A percentile compares a stretch with the other conserved stretches of the same genome.
phyloP scores from a whole-genome alignment of 495 filamentous ascomycete genomes.

The Penicillium macrosclerotiorum region DNA sequence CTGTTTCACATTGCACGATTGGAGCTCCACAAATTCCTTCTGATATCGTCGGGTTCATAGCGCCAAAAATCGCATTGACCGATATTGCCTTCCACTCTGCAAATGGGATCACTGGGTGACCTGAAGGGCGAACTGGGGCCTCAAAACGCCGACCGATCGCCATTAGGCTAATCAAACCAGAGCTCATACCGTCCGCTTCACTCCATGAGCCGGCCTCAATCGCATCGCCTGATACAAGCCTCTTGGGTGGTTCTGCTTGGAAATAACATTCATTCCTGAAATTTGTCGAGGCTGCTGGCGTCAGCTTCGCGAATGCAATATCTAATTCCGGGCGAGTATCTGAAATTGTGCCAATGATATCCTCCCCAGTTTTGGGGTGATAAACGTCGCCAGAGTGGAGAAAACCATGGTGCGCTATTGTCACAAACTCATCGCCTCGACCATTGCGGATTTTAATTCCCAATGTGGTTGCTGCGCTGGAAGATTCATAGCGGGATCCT shows the following conservation, averaged over 20 bases:
- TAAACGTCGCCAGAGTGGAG: slow-evolving; percentile 20
- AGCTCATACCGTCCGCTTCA: slow-evolving; percentile 19
- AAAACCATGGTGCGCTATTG: slow-evolving; percentile 23
- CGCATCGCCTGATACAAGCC: not conserved
- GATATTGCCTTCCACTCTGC: slow-evolving; percentile 12
- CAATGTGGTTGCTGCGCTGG: slow-evolving; percentile 21
- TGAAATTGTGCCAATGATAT: slow-evolving; percentile 20
- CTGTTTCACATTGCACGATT: slow-evolving; percentile 24
- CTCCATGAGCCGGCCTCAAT: slow-evolving; percentile 16
- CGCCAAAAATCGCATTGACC: slow-evolving; percentile 20
- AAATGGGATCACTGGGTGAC: slow-evolving; percentile 17
- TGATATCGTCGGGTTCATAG: slow-evolving; percentile 19
- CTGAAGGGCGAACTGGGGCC: slow-evolving; percentile 15
- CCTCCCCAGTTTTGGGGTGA: slow-evolving; percentile 16
- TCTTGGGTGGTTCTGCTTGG: slow-evolving; percentile 20
- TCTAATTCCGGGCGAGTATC: slow-evolving; percentile 20
- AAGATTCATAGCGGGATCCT: slow-evolving; percentile 10
- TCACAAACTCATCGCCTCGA: slow-evolving; percentile 10
- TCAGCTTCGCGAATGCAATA: slow-evolving; percentile 22
- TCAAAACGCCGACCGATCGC: slow-evolving; percentile 1
- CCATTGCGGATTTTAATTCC: slow-evolving; percentile 23
- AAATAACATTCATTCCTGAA: slow-evolving; percentile 27
- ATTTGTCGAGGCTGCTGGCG: slow-evolving; percentile 15
- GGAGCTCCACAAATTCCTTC: slow-evolving; percentile 28
- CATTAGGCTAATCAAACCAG: slow-evolving; percentile 20